Conservation (phyloP, 2,329 filamentous ascomycete species). For the Oidium heveae region DNA sequence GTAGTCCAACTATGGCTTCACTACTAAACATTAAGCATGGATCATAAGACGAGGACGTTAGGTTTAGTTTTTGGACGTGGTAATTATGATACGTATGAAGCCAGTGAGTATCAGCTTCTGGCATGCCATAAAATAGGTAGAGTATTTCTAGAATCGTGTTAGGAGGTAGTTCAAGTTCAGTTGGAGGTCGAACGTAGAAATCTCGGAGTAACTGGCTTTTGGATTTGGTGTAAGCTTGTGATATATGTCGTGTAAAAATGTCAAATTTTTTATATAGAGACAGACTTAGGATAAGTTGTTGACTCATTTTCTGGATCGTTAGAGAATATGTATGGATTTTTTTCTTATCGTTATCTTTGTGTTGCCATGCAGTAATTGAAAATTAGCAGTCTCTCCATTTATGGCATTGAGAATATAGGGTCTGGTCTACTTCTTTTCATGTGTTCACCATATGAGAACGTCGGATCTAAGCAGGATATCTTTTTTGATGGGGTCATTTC, state of each 20-base stretch:
- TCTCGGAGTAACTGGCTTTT: not conserved
- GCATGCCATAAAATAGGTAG: not conserved
- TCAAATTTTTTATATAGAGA: not conserved
- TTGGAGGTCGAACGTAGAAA: not conserved
- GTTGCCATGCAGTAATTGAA: no score
- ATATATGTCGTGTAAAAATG: not conserved
- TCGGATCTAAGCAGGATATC: no score
- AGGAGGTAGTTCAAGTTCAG: not conserved
- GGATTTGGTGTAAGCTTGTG: not conserved
- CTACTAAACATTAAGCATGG: not conserved
- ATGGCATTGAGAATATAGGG: no score
- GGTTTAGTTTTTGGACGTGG: not conserved
- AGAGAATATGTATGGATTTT: not conserved
- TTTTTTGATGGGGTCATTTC: no score
- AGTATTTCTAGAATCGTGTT: not conserved
- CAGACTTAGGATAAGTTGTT: not conserved
- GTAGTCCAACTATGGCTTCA: not conserved
- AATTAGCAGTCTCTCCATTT: no score
- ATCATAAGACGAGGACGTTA: not conserved
- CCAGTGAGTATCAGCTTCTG: not conserved
- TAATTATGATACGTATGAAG: not conserved
- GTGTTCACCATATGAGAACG: no score
- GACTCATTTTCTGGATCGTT: not conserved
- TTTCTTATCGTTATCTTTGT: not conserved
- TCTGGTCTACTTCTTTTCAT: no score